phyloP scores from a whole-genome alignment of 495 filamentous ascomycete genomes.

The Copromyces sp. region DNA sequence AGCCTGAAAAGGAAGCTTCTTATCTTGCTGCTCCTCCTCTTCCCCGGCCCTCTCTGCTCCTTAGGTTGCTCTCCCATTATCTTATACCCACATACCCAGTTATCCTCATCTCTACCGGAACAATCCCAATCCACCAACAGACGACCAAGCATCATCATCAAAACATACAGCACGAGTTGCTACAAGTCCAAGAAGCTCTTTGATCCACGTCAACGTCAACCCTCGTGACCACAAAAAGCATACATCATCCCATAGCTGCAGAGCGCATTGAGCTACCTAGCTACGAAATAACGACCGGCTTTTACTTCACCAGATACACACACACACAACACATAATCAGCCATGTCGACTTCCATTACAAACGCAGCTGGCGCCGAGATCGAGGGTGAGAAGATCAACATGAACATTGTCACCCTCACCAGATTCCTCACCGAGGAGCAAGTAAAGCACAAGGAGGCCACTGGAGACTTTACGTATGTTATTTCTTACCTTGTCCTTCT shows the following conservation, averaged over 20 bases:
- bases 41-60: not conserved
- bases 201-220: not conserved
- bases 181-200: not conserved
- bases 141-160: not conserved
- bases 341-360: slow-evolving; percentile 9
- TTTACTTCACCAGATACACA: not conserved
- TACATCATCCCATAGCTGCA: not conserved
- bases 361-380: slow-evolving; percentile 21
- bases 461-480: slow-evolving; percentile 92
- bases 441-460: slow-evolving; percentile 82
- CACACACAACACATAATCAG: slow-evolving; percentile 6
- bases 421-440: slow-evolving; percentile 95
- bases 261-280: not conserved
- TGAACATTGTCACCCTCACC: slow-evolving; percentile 88
- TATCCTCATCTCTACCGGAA: not conserved
- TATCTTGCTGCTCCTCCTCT: not conserved
- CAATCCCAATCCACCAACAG: not conserved
- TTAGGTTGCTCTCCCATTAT: not conserved
- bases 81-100: not conserved
- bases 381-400: slow-evolving; percentile 73
- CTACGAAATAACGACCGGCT: not conserved
- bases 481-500: not conserved
- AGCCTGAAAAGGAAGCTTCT: not conserved
- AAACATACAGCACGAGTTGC: not conserved
- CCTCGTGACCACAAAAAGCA: not conserved